These are phyloP conservation scores for Podospora pseudoanserina DNA, from an alignment of 495 filamentous ascomycete genomes.

Conservation along the genomic window DNA sequence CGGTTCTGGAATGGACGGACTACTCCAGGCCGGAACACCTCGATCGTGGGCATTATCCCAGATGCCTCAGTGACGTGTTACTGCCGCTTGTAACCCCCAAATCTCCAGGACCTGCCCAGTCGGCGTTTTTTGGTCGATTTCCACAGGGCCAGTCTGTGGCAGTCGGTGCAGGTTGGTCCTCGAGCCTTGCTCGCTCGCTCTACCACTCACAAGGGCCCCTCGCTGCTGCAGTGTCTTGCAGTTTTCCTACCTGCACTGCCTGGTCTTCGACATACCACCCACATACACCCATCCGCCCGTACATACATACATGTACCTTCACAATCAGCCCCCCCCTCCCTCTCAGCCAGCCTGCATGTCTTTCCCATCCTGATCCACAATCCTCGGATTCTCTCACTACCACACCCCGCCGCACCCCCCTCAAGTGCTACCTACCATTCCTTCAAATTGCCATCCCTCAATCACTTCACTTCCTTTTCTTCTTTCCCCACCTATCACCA, in stretches of 20 bases:
- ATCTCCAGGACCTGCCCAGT: conserved; percentile 14
- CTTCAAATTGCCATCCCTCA: conserved; percentile 34
- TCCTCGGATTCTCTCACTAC: conserved; percentile 28
- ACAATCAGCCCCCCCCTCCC: conserved; percentile 33
- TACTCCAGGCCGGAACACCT: conserved; percentile 13
- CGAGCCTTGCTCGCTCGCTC: conserved; percentile 28
- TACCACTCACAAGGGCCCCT: conserved; percentile 30
- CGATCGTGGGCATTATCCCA: conserved; percentile 33
- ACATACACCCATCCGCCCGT: conserved; percentile 8
- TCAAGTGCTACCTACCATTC: conserved; percentile 23
- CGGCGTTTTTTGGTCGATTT: conserved; percentile 26
- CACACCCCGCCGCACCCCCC: conserved; percentile 30
- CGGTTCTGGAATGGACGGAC: conserved; percentile 10
- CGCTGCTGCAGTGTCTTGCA: conserved; percentile 41
- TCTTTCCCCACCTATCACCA: conserved; percentile 20
- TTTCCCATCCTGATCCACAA: conserved; percentile 37
- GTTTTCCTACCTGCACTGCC: conserved; percentile 35
- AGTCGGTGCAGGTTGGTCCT: conserved; percentile 17
- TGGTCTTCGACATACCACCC: conserved; percentile 22
- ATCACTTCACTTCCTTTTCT: conserved; percentile 24
- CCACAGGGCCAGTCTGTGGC: conserved; percentile 20
- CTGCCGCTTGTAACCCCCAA: conserved; percentile 34
- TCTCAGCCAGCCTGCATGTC: conserved; percentile 39
- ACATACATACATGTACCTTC: conserved; percentile 32
- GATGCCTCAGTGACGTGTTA: conserved; percentile 44